Conservation (phyloP, 2,329 filamentous ascomycete species). For the Fusarium nygamai region DNA sequence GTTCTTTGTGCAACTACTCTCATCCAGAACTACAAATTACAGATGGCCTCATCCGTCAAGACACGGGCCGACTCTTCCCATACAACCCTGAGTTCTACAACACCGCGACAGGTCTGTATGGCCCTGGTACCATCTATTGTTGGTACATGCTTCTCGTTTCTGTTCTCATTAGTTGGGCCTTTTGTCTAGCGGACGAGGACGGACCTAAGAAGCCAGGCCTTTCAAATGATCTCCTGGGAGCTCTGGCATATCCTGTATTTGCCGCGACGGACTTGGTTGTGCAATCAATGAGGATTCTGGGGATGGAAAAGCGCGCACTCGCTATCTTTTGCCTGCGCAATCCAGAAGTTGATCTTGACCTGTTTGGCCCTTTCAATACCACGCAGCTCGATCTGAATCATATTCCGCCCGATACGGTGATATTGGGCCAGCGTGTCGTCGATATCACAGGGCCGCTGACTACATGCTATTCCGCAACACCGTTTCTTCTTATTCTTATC, state of each 20-base stretch:
- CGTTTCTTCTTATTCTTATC: not conserved
- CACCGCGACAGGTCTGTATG: conserved; percentile 1
- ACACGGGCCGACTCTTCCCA: not conserved
- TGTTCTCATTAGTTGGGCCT: not conserved
- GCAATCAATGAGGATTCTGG: not conserved
- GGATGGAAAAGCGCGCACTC: not conserved
- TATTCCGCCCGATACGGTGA: not conserved
- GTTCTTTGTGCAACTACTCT: conserved; percentile 17
- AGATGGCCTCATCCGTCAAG: not conserved
- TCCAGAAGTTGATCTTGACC: not conserved
- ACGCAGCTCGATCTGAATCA: not conserved
- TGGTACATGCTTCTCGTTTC: conserved; percentile 18
- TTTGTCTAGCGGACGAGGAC: not conserved
- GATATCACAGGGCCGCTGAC: not conserved
- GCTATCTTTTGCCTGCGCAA: conserved; percentile 1
- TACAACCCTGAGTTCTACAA: conserved; percentile 22
- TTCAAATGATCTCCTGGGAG: conserved; percentile 9
- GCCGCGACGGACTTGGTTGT: conserved; percentile 3
- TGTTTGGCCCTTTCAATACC: not conserved
- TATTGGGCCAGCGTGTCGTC: not conserved
- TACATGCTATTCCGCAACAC: not conserved
- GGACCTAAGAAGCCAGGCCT: not conserved
- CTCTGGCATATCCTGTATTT: conserved; percentile 9
- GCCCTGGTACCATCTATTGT: conserved; percentile 10
- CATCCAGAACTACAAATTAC: conserved; percentile 10